Evolutionary conservation across 208 protist genomes (phyloP).

Genomic region (Herpetomonas tarakana): DNA sequence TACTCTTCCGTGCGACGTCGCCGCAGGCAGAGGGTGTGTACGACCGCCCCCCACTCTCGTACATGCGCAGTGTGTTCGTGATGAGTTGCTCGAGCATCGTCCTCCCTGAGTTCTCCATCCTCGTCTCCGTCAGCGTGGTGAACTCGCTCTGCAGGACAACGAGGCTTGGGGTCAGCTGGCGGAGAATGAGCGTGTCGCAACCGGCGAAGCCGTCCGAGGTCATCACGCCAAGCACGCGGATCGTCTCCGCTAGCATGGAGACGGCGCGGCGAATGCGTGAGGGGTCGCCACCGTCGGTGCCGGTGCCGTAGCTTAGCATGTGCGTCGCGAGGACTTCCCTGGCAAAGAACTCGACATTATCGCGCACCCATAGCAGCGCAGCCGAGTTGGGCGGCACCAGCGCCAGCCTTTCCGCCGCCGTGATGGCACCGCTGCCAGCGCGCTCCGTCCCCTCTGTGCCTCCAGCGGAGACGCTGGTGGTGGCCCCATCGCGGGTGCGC

Average conservation of each 20-base stretch:
- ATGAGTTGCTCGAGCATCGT: conserved; percentile 73
- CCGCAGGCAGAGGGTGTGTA: conserved; percentile 42
- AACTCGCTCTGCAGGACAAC: conserved; percentile 73
- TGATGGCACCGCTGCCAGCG: neutral
- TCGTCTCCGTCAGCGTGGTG: conserved; percentile 37
- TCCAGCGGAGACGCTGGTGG: neutral
- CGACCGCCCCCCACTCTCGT: conserved; percentile 13
- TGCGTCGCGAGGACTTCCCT: conserved; percentile 64
- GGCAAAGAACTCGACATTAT: conserved; percentile 62
- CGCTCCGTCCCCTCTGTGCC: neutral
- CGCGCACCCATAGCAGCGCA: conserved; percentile 73
- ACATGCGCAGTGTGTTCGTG: conserved; percentile 30
- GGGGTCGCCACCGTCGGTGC: conserved; percentile 72
- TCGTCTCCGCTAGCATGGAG: conserved; percentile 51
- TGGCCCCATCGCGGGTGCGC: neutral
- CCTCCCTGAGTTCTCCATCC: conserved; percentile 43
- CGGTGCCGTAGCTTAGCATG: conserved; percentile 73
- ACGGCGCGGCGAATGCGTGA: conserved; percentile 73
- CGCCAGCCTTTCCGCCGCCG: neutral
- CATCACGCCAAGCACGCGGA: conserved; percentile 51
- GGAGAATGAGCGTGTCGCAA: conserved; percentile 66
- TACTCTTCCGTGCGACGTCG: conserved; percentile 59
- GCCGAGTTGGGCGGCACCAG: conserved; percentile 68
- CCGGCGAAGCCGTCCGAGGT: conserved; percentile 54
- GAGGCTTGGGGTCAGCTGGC: conserved; percentile 64